Base-by-base conservation (phyloP, 257 asterid species). In the Osmanthus fragrans region DNA sequence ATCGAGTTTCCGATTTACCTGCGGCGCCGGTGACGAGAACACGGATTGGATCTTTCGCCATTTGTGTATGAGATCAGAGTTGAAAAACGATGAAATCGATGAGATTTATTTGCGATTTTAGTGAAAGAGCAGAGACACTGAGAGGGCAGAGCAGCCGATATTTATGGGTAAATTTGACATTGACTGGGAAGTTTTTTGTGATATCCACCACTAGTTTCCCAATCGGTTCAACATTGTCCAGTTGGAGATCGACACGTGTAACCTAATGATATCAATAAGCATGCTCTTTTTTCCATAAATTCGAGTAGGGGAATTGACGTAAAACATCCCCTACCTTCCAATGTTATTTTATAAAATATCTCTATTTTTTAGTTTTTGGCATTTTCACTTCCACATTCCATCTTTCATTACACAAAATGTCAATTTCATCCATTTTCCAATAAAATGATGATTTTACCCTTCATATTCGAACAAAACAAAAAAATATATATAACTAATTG, bases 1-100 rank as follows among this genome's bases (percentile, higher is more conserved):
- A 23, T 21, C 0, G 5, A 23, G 33, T 23, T 60, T 23, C 32
- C 37, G 11, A 10, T 40, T 36, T 72, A 92, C 97, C 97, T 30
- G 97, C 97, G 34, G 97, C 97, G 45, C 97, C 97, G 80, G 97
- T 90, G 77, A 92, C 97, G 81, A 92, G 96, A 69, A 92, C 96
- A 13, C 96, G 92, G 49, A 88, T 85, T 80, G 97, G 96, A 30
- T 89, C 94, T 32, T 92, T 90, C 1, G 96, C 94, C 97, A 92
- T 92, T 75, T 58, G 19, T 13, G 75, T 11, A 33, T 3, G n/a
- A 72, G 89, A 85, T 85, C 80, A 72, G 83, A 78, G 81, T 70
- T 36, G 82, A 32, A 18, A 81, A 60, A 8, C 76, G 82, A 81
- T 72, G 85, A 3, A 47, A 56, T 58, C 81, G 72, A 79, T 1